Evolutionary conservation across 176 grass and related monocot species (phyloP).

Genomic region (Dactylis glomerata): DNA sequence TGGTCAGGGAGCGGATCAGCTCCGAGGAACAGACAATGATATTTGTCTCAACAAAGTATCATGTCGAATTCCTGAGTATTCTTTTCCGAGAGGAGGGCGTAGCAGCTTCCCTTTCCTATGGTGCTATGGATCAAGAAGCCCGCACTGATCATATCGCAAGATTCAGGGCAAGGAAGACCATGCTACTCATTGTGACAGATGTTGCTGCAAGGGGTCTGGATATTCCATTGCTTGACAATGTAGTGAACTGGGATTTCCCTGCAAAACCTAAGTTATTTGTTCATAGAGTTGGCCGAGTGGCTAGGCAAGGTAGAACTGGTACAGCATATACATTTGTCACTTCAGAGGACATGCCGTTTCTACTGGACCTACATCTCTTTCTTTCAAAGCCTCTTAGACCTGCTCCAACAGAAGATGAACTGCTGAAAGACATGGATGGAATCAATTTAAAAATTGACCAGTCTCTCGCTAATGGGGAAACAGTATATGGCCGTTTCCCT

Average conservation of each 20-base stretch:
- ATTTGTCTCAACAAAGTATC: conserved; percentile 96
- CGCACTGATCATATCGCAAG: conserved; percentile 81
- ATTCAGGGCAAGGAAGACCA: conserved; percentile 87
- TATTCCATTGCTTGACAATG: conserved; percentile 98
- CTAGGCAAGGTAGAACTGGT: conserved; percentile 78
- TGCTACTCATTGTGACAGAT: conserved; percentile 97
- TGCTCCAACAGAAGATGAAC: conserved; percentile 83
- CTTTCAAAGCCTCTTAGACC: conserved; percentile 85
- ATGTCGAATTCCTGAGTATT: conserved; percentile 93
- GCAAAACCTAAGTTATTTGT: conserved; percentile 94
- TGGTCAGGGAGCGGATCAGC: conserved; percentile 82
- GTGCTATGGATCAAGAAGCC: conserved; percentile 98
- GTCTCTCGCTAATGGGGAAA: conserved; percentile 72
- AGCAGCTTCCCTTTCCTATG: conserved; percentile 77
- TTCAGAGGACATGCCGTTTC: conserved; percentile 72
- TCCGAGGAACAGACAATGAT: conserved; percentile 82
- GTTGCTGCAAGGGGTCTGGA: conserved; percentile 95
- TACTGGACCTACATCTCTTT: conserved; percentile 94
- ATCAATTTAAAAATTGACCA: conserved; percentile 66
- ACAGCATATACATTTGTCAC: conserved; percentile 96
- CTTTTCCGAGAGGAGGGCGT: conserved; percentile 86
- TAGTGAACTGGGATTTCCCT: conserved; percentile 96
- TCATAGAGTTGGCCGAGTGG: conserved; percentile 87
- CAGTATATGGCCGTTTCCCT: conserved; percentile 84
- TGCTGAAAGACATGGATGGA: conserved; percentile 67